These are phyloP conservation scores for Penicillium longicatenatum DNA, from an alignment of 495 filamentous ascomycete species.

Conservation along the genomic window DNA sequence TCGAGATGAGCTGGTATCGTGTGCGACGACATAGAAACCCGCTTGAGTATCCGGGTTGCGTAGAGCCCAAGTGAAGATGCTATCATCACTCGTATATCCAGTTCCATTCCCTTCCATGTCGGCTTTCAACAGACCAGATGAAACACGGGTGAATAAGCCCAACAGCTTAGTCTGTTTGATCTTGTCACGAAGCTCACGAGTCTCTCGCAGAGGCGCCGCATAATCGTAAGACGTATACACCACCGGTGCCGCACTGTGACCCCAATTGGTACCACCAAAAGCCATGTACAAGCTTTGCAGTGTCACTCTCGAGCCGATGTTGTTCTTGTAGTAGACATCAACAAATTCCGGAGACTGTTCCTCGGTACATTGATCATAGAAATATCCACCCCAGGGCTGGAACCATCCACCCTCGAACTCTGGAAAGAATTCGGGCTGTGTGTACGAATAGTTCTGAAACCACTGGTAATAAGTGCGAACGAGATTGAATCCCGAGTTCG, in stretches of 20 bases:
- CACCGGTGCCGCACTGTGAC: conserved; percentile 47
- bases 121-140: conserved; percentile 53
- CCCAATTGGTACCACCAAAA: conserved; percentile 62
- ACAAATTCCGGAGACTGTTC: conserved; percentile 53
- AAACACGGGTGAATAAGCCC: conserved; percentile 57
- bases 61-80: conserved; percentile 54
- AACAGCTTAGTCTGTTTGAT: conserved; percentile 57
- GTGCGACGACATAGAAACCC: conserved; percentile 64
- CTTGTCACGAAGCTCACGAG: conserved; percentile 45
- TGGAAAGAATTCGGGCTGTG: conserved; percentile 52
- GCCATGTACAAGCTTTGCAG: conserved; percentile 57
- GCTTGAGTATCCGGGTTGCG: conserved; percentile 56
- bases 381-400: conserved; percentile 53
- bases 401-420: conserved; percentile 60
- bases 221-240: conserved; percentile 56
- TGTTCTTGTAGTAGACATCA: conserved; percentile 60
- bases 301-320: conserved; percentile 52
- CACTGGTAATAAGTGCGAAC: conserved; percentile 57
- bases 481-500: conserved; percentile 50
- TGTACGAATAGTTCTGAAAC: conserved; percentile 57
- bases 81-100: conserved; percentile 44
- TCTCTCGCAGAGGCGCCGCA: conserved; percentile 45
- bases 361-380: conserved; percentile 48
- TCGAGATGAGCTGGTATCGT: conserved; percentile 55
- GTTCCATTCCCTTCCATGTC: conserved; percentile 60